Evolutionary conservation across 176 grass and related monocot species (phyloP).

Genomic region (Triticum urartu): DNA sequence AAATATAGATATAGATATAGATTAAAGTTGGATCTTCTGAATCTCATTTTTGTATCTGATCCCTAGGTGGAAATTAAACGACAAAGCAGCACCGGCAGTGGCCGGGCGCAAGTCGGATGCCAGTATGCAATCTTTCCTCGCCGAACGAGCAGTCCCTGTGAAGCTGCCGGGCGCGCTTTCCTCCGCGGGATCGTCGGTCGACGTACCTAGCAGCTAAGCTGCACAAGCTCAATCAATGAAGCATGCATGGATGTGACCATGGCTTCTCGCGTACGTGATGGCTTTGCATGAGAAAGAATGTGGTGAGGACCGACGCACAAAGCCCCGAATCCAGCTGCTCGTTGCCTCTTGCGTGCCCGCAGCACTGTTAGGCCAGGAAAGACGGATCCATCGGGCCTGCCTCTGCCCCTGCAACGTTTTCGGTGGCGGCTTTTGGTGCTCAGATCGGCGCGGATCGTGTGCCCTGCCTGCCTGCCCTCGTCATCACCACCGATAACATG

Average conservation of each 20-base stretch:
- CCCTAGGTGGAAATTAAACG: no score
- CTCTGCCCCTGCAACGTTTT: not conserved
- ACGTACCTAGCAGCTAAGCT: no score
- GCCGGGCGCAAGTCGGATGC: no score
- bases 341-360: slow-evolving; percentile 1
- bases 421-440: not conserved
- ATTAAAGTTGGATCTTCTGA: no score
- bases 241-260: not conserved
- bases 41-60: no score
- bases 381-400: not conserved
- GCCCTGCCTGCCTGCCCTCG: not conserved
- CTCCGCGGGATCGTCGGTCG: no score
- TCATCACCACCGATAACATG: not conserved
- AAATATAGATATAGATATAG: no score
- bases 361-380: not conserved
- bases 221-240: no score
- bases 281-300: not conserved
- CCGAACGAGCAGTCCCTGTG: no score
- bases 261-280: not conserved
- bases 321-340: not conserved
- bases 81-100: no score
- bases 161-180: no score
- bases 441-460: not conserved
- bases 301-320: not conserved
- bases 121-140: no score